Percentiles rank a stretch among this genome's conserved stretches.
Conservation (phyloP, 129 eudicot species). For the Ambrosia artemisiifolia region DNA sequence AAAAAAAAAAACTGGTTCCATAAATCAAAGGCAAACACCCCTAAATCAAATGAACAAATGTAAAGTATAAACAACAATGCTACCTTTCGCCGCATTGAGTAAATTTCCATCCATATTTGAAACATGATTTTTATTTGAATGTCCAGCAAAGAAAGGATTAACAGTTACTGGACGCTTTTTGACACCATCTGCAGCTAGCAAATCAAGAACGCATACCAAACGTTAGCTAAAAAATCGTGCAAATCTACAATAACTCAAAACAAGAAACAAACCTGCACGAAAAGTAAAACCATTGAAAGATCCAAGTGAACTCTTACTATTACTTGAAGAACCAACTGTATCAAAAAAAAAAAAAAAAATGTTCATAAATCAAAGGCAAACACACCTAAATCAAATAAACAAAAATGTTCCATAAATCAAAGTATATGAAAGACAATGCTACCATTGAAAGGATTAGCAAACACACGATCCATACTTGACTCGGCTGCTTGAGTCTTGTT, state of each 20-base stretch:
- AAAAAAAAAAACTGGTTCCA: not conserved
- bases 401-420: too few relatives aligned
- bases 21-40: not conserved
- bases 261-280: not conserved
- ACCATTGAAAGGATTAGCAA: not conserved
- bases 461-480: not conserved
- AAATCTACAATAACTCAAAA: not conserved
- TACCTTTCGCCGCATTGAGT: not conserved
- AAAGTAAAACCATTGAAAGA: slow-evolving; percentile 31
- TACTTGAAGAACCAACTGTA: slow-evolving; percentile 22
- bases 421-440: not conserved
- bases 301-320: slow-evolving; percentile 7
- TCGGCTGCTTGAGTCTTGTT: not conserved
- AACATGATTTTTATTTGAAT: not conserved
- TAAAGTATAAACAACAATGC: not conserved
- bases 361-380: not conserved
- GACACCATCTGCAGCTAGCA: slow-evolving; percentile 11
- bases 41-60: not conserved
- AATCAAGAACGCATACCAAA: slow-evolving; percentile 2
- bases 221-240: not conserved
- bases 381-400: not conserved
- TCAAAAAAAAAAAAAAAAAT: too few relatives aligned
- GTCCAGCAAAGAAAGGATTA: not conserved
- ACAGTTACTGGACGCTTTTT: not conserved
- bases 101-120: not conserved